Conservation (phyloP, 176 grass and related monocot species). For the Phoenix roebelenii region DNA sequence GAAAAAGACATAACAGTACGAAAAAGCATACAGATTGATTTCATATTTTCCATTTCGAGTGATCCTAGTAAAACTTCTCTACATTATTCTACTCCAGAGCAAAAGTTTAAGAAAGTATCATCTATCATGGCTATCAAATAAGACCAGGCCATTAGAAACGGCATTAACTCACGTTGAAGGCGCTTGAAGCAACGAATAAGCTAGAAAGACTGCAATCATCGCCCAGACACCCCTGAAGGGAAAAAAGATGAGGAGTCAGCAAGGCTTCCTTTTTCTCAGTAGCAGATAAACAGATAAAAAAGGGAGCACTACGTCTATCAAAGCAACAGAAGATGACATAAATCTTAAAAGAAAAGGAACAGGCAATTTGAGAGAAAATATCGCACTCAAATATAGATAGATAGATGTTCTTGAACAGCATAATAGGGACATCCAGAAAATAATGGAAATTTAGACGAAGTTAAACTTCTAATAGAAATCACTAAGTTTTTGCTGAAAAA, state of each 20-base stretch:
- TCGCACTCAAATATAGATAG: too few species aligned
- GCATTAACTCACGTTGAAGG: slow-evolving; percentile 83
- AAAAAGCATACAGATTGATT: too few species aligned
- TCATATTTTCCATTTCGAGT: too few species aligned
- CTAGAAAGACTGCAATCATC: slow-evolving; percentile 93
- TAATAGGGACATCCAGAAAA: too few species aligned
- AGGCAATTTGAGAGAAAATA: too few species aligned
- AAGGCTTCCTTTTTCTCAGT: too few species aligned
- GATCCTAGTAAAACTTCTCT: background rate
- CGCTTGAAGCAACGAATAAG: slow-evolving; percentile 98
- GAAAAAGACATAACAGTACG: too few species aligned
- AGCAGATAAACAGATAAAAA: background rate
- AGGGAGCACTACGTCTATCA: too few species aligned
- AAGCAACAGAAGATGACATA: background rate
- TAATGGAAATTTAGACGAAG: too few species aligned
- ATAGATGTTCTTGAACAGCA: too few species aligned
- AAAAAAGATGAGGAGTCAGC: background rate
- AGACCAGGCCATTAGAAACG: background rate
- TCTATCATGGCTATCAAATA: too few species aligned
- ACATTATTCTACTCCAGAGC: slow-evolving; percentile 1
- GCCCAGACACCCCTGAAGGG: slow-evolving; percentile 79
- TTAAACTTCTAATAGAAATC: background rate
- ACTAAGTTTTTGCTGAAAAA: background rate
- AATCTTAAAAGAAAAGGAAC: background rate
- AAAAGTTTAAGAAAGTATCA: background rate